These are phyloP conservation scores for Pisolithus microcarpus DNA, from an alignment of 768 basidiomycete species.

Conservation along the genomic window DNA sequence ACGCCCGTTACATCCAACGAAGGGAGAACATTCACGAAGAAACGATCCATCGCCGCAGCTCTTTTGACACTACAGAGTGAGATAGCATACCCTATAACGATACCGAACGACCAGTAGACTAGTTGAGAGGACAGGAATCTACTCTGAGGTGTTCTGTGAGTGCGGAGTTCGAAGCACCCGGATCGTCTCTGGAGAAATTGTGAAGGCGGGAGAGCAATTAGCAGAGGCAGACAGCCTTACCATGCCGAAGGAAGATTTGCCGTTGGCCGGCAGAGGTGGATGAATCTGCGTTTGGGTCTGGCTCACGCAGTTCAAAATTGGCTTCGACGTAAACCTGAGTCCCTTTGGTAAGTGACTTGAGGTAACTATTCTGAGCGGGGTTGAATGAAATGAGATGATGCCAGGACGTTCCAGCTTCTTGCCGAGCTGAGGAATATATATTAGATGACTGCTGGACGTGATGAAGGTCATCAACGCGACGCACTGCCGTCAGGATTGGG, in stretches of 20 bases:
- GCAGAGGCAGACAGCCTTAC: conserved; percentile 31
- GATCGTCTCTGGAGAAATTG: conserved; percentile 41
- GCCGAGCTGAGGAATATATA: conserved; percentile 38
- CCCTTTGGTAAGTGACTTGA: conserved; percentile 62
- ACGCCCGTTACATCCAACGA: conserved; percentile 22
- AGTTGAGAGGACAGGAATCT: not conserved
- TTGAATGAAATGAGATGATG: conserved; percentile 72
- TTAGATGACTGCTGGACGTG: not conserved
- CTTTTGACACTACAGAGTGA: not conserved
- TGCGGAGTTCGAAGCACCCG: conserved; percentile 37
- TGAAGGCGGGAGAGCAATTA: not conserved
- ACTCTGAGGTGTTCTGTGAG: conserved; percentile 2
- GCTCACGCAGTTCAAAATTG: conserved; percentile 66
- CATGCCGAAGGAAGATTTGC: conserved; percentile 77
- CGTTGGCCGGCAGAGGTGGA: conserved; percentile 65
- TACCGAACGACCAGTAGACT: not conserved
- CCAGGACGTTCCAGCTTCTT: conserved; percentile 54
- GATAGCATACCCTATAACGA: not conserved
- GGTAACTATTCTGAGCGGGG: conserved; percentile 52
- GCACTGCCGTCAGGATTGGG: conserved; percentile 55
- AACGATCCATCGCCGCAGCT: not conserved
- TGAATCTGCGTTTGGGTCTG: conserved; percentile 59
- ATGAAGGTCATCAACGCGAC: conserved; percentile 14
- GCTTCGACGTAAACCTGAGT: conserved; percentile 77
- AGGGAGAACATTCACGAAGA: conserved; percentile 18